These are phyloP conservation scores for Seminavis robusta DNA, from an alignment of 108 stramenopile genomes.

Conservation along the genomic window DNA sequence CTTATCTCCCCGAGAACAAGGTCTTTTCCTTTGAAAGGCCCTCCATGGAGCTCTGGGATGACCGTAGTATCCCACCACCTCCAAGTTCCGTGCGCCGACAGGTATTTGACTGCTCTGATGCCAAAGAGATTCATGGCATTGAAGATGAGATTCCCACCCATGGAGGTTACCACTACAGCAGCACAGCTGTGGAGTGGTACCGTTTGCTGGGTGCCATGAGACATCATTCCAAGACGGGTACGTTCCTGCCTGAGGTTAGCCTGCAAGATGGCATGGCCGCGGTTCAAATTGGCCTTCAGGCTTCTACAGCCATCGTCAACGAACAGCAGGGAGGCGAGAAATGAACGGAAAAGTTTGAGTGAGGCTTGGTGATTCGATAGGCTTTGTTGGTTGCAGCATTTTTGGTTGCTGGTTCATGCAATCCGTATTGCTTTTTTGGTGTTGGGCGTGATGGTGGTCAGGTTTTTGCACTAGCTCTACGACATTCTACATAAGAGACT, in stretches of 20 bases:
- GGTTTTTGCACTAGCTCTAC: too few species aligned
- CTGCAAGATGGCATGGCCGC: slow-evolving; percentile 75
- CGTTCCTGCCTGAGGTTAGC: slow-evolving; percentile 58
- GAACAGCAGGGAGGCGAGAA: slow-evolving; percentile 8
- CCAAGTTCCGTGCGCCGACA: slow-evolving; percentile 38
- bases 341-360: too few species aligned
- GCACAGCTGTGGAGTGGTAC: slow-evolving; percentile 81
- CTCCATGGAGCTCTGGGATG: slow-evolving; percentile 44
- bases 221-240: slow-evolving; percentile 26
- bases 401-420: too few species aligned
- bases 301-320: slow-evolving; percentile 34
- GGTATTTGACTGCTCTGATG: slow-evolving; percentile 75
- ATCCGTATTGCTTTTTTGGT: too few species aligned
- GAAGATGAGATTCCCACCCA: slow-evolving; percentile 71
- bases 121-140: slow-evolving; percentile 56
- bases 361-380: too few species aligned
- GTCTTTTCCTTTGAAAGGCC: slow-evolving; percentile 71
- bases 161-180: slow-evolving; percentile 77
- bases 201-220: slow-evolving; percentile 45
- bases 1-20: slow-evolving; percentile 85
- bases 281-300: slow-evolving; percentile 69
- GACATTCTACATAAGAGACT: too few species aligned
- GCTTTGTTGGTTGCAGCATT: too few species aligned
- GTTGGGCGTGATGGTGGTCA: too few species aligned
- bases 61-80: slow-evolving; percentile 73